Evolutionary conservation across 768 basidiomycete genomes (phyloP), one percentile per base, ranked within the genome.

Genomic region (Coprinopsis strossmayeri): DNA sequence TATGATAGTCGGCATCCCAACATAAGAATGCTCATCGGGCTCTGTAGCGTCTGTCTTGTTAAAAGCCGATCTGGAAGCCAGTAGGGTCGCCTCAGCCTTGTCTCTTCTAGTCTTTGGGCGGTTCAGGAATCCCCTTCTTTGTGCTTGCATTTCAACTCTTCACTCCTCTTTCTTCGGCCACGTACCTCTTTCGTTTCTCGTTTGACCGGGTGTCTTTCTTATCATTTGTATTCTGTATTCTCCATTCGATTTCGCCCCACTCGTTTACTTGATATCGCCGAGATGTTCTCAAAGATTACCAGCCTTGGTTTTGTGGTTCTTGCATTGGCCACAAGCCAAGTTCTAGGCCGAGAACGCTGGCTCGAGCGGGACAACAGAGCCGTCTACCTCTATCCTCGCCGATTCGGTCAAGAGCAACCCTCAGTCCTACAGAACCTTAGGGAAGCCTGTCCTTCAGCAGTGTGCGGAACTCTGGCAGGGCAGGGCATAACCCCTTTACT

Each of bases 381-480:
- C 15, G 64, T 79, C 34, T 63, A 64, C 44, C 61, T 81, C 34
- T 58, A 77, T 55, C 77, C 76, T 32, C 71, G 78, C 55, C 73
- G 78, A 21, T 79, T 79, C 57, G 69, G 71, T 23, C 72, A 77
- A 58, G 70, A 78, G 55, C 66, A 76, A 20, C 74, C 76, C 21
- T 61, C 68, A 7, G 71, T 76, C 28, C 63, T 80, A 26, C 57
- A 66, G 41, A 70, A 76, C 46, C 56, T 81, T 34, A 49, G 65
- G 13, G 46, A 61, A 13, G 77, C 78, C 4, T 81, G 78, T 57
- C 67, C 68, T 18, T 69, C 73, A 24, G 54, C 67, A 28, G 66
- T 79, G 28, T 80, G 79, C 55, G 77, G 71, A 40, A 65, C 45
- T 35, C 62, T 81, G 46, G 66, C 76, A 28, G 78, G 77, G 17